Conservation (phyloP, 805 yeast species). For the Maudiozyma bulderi region DNA sequence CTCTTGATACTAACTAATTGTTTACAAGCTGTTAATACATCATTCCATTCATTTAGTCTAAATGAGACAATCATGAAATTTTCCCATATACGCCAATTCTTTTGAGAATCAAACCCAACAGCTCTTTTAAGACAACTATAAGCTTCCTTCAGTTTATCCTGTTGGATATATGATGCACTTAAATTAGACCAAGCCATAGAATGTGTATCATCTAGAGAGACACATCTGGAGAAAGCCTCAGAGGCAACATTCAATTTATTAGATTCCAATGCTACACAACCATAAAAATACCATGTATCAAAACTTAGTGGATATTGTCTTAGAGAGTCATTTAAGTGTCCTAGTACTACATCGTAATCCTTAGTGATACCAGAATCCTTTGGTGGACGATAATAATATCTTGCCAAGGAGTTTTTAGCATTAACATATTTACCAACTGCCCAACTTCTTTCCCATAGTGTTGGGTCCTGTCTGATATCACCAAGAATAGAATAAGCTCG, state of each 20-base stretch:
- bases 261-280: constrained; percentile 76
- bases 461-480: constrained; percentile 70
- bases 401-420: constrained; percentile 78
- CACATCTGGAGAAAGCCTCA: constrained; percentile 87
- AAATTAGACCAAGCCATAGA: constrained; percentile 87
- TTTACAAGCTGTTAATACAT: constrained; percentile 67
- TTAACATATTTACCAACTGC: constrained; percentile 67
- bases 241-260: constrained; percentile 68
- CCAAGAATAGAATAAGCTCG: constrained; percentile 79
- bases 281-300: constrained; percentile 87
- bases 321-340: constrained; percentile 67
- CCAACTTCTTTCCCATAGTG: constrained; percentile 82
- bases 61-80: constrained; percentile 77
- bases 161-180: constrained; percentile 63
- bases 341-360: constrained; percentile 45
- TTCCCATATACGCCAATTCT: constrained; percentile 86
- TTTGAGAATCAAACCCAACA: constrained; percentile 55
- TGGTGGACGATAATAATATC: constrained; percentile 62
- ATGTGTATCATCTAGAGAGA: constrained; percentile 70
- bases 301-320: constrained; percentile 61
- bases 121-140: constrained; percentile 80
- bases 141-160: constrained; percentile 65
- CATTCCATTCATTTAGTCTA: constrained; percentile 79
- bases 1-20: constrained; percentile 50
- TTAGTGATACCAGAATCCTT: constrained; percentile 39